phyloP scores from a whole-genome alignment of 352 stramenopile species.

The Blastocystis sp. region DNA sequence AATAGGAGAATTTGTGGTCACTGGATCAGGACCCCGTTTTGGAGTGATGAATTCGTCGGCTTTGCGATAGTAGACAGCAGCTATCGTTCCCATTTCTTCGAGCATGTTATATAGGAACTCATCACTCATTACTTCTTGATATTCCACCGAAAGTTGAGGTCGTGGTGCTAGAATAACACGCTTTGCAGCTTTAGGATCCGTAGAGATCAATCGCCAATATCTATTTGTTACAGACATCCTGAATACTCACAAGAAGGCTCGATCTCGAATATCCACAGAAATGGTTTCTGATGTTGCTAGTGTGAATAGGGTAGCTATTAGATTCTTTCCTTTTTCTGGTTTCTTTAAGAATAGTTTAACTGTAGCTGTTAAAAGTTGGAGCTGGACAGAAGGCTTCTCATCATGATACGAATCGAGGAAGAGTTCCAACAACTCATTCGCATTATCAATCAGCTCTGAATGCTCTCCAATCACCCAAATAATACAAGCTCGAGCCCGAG shows the following conservation, averaged over 20 bases:
- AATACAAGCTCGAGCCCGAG: conserved; percentile 94
- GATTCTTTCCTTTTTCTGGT: conserved; percentile 73
- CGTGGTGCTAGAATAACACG: conserved; percentile 93
- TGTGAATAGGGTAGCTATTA: conserved; percentile 92
- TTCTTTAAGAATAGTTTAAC: conserved; percentile 98
- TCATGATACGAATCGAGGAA: conserved; percentile 97
- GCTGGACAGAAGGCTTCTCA: conserved; percentile 78
- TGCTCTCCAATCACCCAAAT: conserved; percentile 98
- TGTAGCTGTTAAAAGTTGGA: conserved; percentile 92
- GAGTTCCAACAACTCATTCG: conserved; percentile 91
- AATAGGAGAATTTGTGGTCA: conserved; percentile 24
- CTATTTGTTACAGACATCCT: conserved; percentile 70
- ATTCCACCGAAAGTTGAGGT: conserved; percentile 80
- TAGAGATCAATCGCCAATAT: conserved; percentile 94
- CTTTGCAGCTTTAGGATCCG: conserved; percentile 91
- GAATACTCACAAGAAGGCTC: conserved; percentile 81
- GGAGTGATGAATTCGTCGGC: conserved; percentile 79
- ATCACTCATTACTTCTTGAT: conserved; percentile 74
- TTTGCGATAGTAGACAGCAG: conserved; percentile 94
- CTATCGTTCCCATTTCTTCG: conserved; percentile 90
- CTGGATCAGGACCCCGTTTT: conserved; percentile 63
- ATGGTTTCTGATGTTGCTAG: conserved; percentile 93
- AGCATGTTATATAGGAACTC: conserved; percentile 85
- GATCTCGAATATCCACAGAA: conserved; percentile 93
- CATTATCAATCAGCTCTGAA: conserved; percentile 96